These are phyloP conservation scores for Coccomyxa sp. DNA, from an alignment of 139 green algal genomes.

Conservation along the genomic window DNA sequence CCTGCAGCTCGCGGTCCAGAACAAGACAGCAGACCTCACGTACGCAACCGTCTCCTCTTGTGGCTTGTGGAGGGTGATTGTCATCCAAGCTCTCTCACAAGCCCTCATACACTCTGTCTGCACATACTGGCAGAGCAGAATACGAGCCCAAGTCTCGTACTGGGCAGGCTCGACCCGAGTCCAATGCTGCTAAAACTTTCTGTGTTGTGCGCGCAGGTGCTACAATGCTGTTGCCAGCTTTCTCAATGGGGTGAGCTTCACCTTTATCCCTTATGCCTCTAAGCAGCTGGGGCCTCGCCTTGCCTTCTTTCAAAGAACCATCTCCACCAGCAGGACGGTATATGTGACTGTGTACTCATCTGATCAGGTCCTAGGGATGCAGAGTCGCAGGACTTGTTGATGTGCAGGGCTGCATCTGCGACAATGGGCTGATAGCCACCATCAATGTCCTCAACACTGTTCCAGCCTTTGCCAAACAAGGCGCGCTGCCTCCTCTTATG, in stretches of 20 bases:
- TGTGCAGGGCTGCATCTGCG: conserved; percentile 3
- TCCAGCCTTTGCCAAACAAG: not conserved
- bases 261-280: not conserved
- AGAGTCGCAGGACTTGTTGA: not conserved
- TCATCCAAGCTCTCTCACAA: too few species aligned
- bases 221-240: not conserved
- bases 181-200: not conserved
- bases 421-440: not conserved
- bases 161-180: too few species aligned
- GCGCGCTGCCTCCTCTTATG: not conserved
- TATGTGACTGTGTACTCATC: not conserved
- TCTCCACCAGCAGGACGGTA: too few species aligned
- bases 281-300: not conserved
- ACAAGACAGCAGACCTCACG: not conserved
- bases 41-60: too few species aligned
- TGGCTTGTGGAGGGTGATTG: too few species aligned
- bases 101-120: too few species aligned
- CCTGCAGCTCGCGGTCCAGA: not conserved
- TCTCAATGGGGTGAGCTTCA: not conserved
- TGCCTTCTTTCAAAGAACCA: not conserved
- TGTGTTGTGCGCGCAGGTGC: not conserved
- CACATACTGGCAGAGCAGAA: too few species aligned
- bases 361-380: not conserved
- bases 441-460: not conserved
- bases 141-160: too few species aligned